phyloP scores from a whole-genome alignment of 208 protist species.

The Trypanosoma theileri region DNA sequence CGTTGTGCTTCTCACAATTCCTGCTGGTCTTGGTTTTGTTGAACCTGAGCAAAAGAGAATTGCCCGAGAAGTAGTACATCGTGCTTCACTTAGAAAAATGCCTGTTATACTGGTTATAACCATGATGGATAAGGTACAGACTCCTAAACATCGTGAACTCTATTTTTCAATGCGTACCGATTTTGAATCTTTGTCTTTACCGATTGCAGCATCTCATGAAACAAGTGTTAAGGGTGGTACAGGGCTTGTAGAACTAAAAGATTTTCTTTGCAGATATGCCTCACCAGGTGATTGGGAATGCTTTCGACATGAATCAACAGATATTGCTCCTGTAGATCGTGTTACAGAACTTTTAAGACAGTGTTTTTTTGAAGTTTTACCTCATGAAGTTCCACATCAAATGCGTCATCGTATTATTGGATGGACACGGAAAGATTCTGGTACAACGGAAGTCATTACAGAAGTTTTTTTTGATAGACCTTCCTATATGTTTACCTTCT shows the following conservation, averaged over 20 bases:
- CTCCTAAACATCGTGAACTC: conserved; percentile 78
- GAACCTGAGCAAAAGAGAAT: conserved; percentile 79
- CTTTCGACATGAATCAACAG: conserved; percentile 63
- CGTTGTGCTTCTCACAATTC: conserved; percentile 72
- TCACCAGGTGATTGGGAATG: conserved; percentile 71
- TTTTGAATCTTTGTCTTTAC: conserved; percentile 73
- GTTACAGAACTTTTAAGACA: conserved; percentile 82
- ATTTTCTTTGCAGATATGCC: conserved; percentile 79
- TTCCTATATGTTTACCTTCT: conserved; percentile 91
- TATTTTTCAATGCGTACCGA: conserved; percentile 89
- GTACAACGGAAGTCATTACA: conserved; percentile 85
- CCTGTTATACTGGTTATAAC: conserved; percentile 82
- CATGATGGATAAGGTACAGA: conserved; percentile 91
- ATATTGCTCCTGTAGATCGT: conserved; percentile 67
- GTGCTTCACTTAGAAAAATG: conserved; percentile 70
- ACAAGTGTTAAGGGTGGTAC: conserved; percentile 83
- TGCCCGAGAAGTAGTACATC: conserved; percentile 64
- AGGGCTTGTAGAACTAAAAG: conserved; percentile 89
- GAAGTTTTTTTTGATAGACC: conserved; percentile 89
- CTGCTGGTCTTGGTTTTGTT: conserved; percentile 84
- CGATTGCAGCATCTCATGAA: conserved; percentile 65
- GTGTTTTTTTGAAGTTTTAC: conserved; percentile 80
- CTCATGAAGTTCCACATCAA: conserved; percentile 84
- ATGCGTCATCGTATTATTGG: conserved; percentile 86
- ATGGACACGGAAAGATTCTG: conserved; percentile 81